A percentile compares a stretch with the other conserved stretches of the same genome.
These are phyloP conservation scores for Fusarium acutatum DNA, from an alignment of 2,329 filamentous ascomycete species.

Conservation along the genomic window DNA sequence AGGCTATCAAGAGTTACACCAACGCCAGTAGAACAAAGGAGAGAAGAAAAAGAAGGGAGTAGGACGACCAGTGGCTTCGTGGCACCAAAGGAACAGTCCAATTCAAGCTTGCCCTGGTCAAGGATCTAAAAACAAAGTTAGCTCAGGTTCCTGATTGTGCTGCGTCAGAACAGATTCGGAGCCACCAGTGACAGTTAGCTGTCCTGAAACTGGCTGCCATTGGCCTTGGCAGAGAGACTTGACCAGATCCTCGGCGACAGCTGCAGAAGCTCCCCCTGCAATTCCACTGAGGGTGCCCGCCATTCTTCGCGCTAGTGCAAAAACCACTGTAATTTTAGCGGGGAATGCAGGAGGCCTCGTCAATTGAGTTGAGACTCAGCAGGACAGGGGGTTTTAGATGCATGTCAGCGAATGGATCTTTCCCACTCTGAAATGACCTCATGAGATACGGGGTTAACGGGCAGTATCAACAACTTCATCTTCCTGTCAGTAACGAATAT, in stretches of 20 bases:
- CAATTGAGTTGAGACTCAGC: conserved; percentile 27
- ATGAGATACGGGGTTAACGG: background rate
- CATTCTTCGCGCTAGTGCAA: conserved; percentile 6
- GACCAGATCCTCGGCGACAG: conserved; percentile 35
- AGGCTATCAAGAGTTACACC: conserved; percentile 16
- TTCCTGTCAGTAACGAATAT: background rate
- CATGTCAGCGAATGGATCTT: conserved; percentile 19
- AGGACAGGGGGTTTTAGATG: conserved; percentile 24
- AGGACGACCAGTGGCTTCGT: conserved; percentile 19
- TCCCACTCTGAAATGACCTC: conserved; percentile 16
- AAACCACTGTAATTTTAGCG: conserved; percentile 7
- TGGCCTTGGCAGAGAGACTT: conserved; percentile 34
- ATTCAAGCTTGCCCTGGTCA: conserved; percentile 19
- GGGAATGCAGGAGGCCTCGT: conserved; percentile 32
- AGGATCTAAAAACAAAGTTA: conserved; percentile 20
- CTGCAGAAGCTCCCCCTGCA: conserved; percentile 23
- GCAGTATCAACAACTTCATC: background rate
- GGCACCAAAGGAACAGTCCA: conserved; percentile 28
- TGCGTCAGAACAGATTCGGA: conserved; percentile 13
- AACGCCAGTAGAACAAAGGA: conserved; percentile 15
- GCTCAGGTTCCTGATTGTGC: conserved; percentile 6
- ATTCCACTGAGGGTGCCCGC: conserved; percentile 18
- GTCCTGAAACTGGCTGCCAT: conserved; percentile 29
- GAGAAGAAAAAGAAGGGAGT: conserved; percentile 16
- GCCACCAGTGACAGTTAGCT: conserved; percentile 29